Conservation (phyloP, 441 rosid genomes). For the Adansonia grandidieri region DNA sequence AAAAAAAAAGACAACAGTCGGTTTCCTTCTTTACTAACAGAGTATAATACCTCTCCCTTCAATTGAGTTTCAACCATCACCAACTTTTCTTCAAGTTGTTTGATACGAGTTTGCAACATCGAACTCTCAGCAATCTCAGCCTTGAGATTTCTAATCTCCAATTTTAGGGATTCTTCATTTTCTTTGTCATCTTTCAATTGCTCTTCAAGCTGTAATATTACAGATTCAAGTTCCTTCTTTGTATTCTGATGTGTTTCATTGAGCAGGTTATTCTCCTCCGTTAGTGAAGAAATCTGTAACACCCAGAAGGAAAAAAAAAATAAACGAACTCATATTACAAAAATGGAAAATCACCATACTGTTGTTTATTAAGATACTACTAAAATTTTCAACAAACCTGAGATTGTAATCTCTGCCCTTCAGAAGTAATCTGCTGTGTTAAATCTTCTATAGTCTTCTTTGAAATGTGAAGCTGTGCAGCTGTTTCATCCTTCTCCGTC, state of each 20-base stretch:
- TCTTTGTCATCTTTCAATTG: conserved; percentile 59
- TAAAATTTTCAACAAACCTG: conserved; percentile 57
- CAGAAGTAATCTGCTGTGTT: conserved; percentile 59
- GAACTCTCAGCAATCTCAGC: conserved; percentile 59
- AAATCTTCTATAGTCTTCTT: conserved; percentile 66
- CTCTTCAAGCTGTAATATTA: conserved; percentile 64
- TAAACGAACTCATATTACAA: conserved; percentile 22
- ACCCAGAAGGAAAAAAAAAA: conserved; percentile 24
- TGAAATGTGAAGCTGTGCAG: conserved; percentile 61
- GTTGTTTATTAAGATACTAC: background rate
- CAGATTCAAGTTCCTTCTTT: conserved; percentile 73
- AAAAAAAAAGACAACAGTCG: background rate
- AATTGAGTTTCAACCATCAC: conserved; percentile 49
- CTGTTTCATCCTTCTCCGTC: conserved; percentile 63
- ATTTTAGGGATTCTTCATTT: conserved; percentile 51
- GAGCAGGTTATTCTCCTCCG: conserved; percentile 77
- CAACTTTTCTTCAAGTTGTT: conserved; percentile 66
- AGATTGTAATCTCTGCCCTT: conserved; percentile 67
- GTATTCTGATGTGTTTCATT: conserved; percentile 65
- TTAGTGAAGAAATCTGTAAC: conserved; percentile 65
- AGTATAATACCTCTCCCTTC: conserved; percentile 59
- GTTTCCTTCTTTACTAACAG: conserved; percentile 24
- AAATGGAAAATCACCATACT: conserved; percentile 21
- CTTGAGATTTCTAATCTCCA: conserved; percentile 62
- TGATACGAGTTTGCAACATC: conserved; percentile 52